Percentiles rank a stretch among this genome's conserved stretches.
Evolutionary conservation across 805 yeast species (phyloP).

Genomic region (Osmozyma mogii): DNA sequence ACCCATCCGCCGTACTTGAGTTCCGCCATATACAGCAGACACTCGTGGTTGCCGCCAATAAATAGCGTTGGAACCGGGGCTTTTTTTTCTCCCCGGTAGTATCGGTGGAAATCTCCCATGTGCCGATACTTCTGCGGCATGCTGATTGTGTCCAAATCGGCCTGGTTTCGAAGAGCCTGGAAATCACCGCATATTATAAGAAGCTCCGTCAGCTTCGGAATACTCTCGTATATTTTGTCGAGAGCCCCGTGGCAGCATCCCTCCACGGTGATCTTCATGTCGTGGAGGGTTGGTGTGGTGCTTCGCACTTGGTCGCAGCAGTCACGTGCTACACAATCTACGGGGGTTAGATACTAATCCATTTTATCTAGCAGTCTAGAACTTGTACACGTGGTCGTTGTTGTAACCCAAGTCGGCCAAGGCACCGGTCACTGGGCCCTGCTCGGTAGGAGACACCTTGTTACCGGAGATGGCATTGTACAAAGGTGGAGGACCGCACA

Average conservation of each 20-base stretch:
- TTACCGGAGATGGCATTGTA: slow-evolving; percentile 82
- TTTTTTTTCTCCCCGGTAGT: slow-evolving; percentile 47
- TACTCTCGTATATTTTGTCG: slow-evolving; percentile 41
- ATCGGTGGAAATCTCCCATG: slow-evolving; percentile 74
- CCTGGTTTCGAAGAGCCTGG: slow-evolving; percentile 61
- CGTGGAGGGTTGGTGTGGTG: too few relatives aligned
- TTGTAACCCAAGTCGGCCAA: slow-evolving; percentile 82
- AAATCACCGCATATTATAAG: slow-evolving; percentile 87
- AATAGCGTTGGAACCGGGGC: slow-evolving; percentile 79
- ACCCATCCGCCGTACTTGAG: slow-evolving; percentile 88
- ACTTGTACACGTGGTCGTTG: slow-evolving; percentile 85
- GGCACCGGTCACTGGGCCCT: slow-evolving; percentile 89
- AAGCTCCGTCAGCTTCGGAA: slow-evolving; percentile 17
- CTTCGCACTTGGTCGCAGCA: too few relatives aligned
- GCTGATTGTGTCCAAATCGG: slow-evolving; percentile 62
- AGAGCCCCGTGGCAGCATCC: slow-evolving; percentile 91
- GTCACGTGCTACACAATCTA: too few relatives aligned
- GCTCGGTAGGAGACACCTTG: slow-evolving; percentile 81
- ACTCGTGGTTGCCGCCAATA: slow-evolving; percentile 95
- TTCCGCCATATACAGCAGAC: slow-evolving; percentile 68
- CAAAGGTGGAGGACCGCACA: slow-evolving; percentile 94
- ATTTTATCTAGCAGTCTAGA: too few relatives aligned
- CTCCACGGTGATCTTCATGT: slow-evolving; percentile 56
- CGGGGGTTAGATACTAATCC: too few relatives aligned
- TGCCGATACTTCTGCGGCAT: slow-evolving; percentile 72